Conservation (phyloP, 495 filamentous ascomycete species). For the Rusavskia elegans region DNA sequence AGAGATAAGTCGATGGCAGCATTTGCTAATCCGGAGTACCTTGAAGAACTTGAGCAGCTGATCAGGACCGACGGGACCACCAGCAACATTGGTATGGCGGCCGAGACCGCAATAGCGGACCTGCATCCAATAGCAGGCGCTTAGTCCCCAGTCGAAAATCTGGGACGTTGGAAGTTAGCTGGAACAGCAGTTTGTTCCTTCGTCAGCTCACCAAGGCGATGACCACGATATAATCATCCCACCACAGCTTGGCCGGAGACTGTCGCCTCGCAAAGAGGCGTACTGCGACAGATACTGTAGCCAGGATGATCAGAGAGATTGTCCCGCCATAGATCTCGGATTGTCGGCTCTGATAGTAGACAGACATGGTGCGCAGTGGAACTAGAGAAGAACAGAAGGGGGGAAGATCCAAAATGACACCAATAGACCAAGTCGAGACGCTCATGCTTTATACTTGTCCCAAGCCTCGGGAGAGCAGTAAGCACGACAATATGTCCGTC, state of each 20-base stretch:
- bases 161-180: not conserved
- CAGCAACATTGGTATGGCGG: slow-evolving; percentile 2
- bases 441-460: no score
- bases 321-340: slow-evolving; percentile 1
- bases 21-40: slow-evolving; percentile 6
- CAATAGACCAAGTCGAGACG: not conserved
- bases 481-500: slow-evolving; percentile 27
- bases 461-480: no score
- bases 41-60: slow-evolving; percentile 24
- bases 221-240: slow-evolving; percentile 24
- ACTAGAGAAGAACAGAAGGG: not conserved
- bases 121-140: slow-evolving; percentile 1
- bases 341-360: slow-evolving; percentile 1
- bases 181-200: not conserved
- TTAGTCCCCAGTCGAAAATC: slow-evolving; percentile 8
- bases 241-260: slow-evolving; percentile 19
- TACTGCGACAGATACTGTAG: slow-evolving; percentile 17
- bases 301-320: slow-evolving; percentile 12
- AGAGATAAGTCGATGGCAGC: no score
- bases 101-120: slow-evolving; percentile 1
- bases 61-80: slow-evolving; percentile 8
- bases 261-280: slow-evolving; percentile 17
- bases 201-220: slow-evolving; percentile 11
- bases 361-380: not conserved
- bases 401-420: not conserved